Base-by-base conservation (phyloP, 345 rosid species). In the Excoecaria cochinchinensis region DNA sequence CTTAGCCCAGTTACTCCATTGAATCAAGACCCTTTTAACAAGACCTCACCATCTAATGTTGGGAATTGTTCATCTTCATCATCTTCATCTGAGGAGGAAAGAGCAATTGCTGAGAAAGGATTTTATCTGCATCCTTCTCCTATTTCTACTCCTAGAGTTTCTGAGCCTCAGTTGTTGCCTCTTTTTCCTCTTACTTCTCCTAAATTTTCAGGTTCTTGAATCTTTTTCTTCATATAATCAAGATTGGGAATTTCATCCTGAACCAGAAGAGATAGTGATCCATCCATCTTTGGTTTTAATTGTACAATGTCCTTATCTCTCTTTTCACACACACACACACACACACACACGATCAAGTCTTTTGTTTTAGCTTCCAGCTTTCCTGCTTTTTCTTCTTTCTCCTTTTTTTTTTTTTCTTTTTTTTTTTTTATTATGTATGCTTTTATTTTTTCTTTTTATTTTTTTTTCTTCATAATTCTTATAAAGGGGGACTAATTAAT, bases 1-100 rank as follows among this genome's bases (percentile, higher is more conserved):
- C 92, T 95, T 19, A 85, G 80, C n/a, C 93, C 97, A 59, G 98
- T 97, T 21, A 97, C 95, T 47, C 95, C 99, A 22, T 92, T 97
- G 55, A 72, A 89, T 22, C 89, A 84, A 10, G 97, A 92, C 79
- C 88, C 92, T 16, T 90, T 92, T 46, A 82, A 85, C 62, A 87
- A 77, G 84, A 80, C 86, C 62, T 89, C 97, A 1, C 88, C 95
- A 25, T 84, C 89, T 50, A 31, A 31, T 31, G 59, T 87, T 4
- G 88, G 89, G 39, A 87, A 68, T 67, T 83, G 31, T 31, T 31
- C 31, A 31, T 31, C 31, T 31, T 2, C 31, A 31, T 31, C 82
- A 12, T 85, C 80, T 2, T 64, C 71, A 15, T 77, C 81, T 0
- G 82, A 79, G 58, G 82, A 79, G 44, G 82, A 79, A 19, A 70